Evolutionary conservation across 2,329 filamentous ascomycete genomes (phyloP), one percentile per base, ranked within the genome.

Genomic region (Periconia digitata): DNA sequence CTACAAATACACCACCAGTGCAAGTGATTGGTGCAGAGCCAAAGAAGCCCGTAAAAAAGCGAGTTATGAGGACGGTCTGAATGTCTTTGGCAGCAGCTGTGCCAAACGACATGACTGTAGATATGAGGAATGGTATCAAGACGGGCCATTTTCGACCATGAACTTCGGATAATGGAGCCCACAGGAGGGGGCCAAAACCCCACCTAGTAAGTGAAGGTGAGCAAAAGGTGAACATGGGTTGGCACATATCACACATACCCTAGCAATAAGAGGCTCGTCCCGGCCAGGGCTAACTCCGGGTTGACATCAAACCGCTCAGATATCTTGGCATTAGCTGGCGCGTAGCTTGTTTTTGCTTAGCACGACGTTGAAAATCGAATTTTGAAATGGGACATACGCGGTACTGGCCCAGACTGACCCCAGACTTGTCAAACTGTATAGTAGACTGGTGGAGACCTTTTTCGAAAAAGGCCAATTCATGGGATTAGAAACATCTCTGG

Each of bases 31-130:
- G 50, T n/a, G 53, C 50, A 12, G 75, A 73, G 12, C 73, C 75
- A 50, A 77, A 78, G 46, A 77, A 70, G 3, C 76, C 76, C 16
- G 68, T 71, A 50, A 76, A 78, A 57, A 78, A 78, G 13, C 76
- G 72, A 42, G 73, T 74, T 35, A 78, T 63, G 61, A 77, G 64
- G 35, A 78, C 55, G 1, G 76, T 78, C 51, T 78, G 76, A 3
- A 77, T 57, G 50, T 78, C 75, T 50, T 77, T 76, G 7, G 60
- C 72, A 0, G 69, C 63, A 1, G 73, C 76, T 5, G 39, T 41
- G 6, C 10, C 39, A 41, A 41, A 41, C n/a, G 39, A 41, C 13
- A 41, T 16, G 22, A 41, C 13, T 2, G 22, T 18, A n/a, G 39
- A 41, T 15, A 41, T 41, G 10, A 41, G 29, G 21, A 15, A 41